Base-by-base conservation (phyloP, 768 basidiomycete species). In the Steccherinum ochraceum region DNA sequence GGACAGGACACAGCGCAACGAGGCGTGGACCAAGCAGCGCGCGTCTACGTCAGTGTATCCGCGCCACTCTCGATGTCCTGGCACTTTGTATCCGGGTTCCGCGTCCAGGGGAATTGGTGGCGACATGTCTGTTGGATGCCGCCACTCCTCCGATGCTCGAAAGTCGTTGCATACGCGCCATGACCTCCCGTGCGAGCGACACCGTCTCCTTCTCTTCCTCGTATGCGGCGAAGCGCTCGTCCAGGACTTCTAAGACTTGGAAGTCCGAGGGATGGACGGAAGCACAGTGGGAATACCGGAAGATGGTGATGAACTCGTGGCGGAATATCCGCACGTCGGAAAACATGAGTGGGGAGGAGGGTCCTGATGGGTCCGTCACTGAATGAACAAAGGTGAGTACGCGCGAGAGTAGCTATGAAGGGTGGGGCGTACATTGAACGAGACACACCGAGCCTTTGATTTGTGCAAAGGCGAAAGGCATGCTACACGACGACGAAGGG, bases 271-370 rank as follows among this genome's bases (percentile, higher is more conserved):
- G 67, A 52, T 69, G 69, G 21, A 70, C 58, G 27, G 58, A 48
- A 16, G 64, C 58, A 45, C 57, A 51, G 52, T 69, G 67, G 39
- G 69, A 68, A 58, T 63, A 69, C 46, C 69, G 67, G 63, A 70
- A 70, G 56, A 66, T 66, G 49, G 64, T 69, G 62, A 66, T 67
- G 62, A 70, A 70, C 48, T 69, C 69, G 63, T 70, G 69, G 21
- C 65, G 61, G 55, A 68, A 70, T 52, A 70, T 60, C 40, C 55
- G 51, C 20, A 64, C 63, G 60, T 67, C 65, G 21, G 66, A 55
- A 35, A 54, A 58, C 54, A 56, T 53, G 46, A 67, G 64, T n/a
- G 66, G 62, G 39, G 66, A 65, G 18, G 61, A 52, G 40, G 21
- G 48, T 30, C 49, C 50, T 46, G 24, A 52, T 50, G 30, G 30